Base-by-base conservation (phyloP, 2,329 filamentous ascomycete species). In the Shiraia bambusicola region DNA sequence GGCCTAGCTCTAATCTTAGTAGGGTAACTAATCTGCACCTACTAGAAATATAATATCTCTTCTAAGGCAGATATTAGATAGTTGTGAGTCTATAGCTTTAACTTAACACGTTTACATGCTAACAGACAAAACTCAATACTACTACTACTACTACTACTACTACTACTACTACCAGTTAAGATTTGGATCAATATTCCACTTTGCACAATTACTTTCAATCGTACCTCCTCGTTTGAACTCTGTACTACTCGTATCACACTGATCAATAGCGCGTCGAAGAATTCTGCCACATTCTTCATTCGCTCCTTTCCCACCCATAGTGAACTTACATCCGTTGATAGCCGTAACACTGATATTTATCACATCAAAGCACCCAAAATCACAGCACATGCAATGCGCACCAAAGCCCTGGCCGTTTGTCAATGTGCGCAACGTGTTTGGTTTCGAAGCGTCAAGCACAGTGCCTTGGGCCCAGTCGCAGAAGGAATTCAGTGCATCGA, bases 241-340 rank as follows among this genome's bases (percentile, higher is more conserved):
- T 12, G 22, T 28, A 17, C 34, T 28, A 12, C 34, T 36, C 24
- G 14, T 8, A 28, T 36, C 34, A 17, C 34, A 36, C 15, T 28
- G 22, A 27, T 36, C 34, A 15, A 36, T 27, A 27, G 24, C 24
- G n/a, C 24, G 24, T 12, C 34, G 26, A 8, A 36, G 28, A 19
- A 27, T 36, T 12, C 34, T 36, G 8, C 34, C 34, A 36, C 34
- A 36, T 16, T 36, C 34, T 12, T 36, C 13, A 7, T 36, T 30
- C 28, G 28, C 28, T 30, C 28, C 28, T 30, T 30, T 30, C 2
- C 28, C 34, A 27, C 34, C 26, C 22, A 36, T 28, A 12, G 19
- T 36, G n/a, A 25, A 36, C 25, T 36, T 28, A 17, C 34, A 36
- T 16, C 34, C 34, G 26, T 28, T 36, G 24, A 28, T 36, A 7